Base-by-base conservation (phyloP, 1,284 basidiomycete species). In the Paramarasmius palmivorus region DNA sequence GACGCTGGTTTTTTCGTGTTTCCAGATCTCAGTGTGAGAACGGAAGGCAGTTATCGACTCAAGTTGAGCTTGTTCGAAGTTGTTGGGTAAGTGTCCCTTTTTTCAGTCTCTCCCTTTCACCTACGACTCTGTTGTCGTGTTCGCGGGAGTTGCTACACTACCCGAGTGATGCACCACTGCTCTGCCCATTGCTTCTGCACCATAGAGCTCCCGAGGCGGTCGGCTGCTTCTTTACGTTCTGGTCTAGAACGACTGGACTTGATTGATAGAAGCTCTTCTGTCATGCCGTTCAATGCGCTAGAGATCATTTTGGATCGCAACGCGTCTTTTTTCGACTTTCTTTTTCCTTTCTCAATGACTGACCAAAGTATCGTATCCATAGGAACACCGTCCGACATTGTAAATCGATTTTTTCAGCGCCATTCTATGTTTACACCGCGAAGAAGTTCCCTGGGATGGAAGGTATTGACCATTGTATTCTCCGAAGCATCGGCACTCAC, bases 371-470 rank as follows among this genome's bases (percentile, higher is more conserved):
- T 25, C 25, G 41, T 35, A 22, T 52, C 35, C 47, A 39, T 67
- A 91, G 90, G 32, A 85, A 88, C 59, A 86, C 87, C 57, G 90
- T 93, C 17, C 84, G 86, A 53, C 92, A 94, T 68, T 95, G 93
- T 74, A 93, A 92, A 62, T 90, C 88, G 0, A 91, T 93, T 52
- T 90, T 88, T 71, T 93, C 92, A 0, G 82, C 87, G 1, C 83
- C 89, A 0, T 95, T 95, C 70, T 92, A 93, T 59, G 91, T 95
- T 25, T 96, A 93, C 67, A 93, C 93, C 0, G 92, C 93, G 3
- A 96, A 96, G 77, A 93, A 95, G 70, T 96, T 95, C 67, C 93
- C 93, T 0, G 92, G 92, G 20, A 94, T 95, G 88, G 89, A 92
- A 76, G 87, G 92, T 91, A n/a, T 58, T 26, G 42, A 15, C 23